Percentiles rank a stretch among this genome's conserved stretches.
Conservation (phyloP, 768 basidiomycete genomes). For the Cystofilobasidium ferigula region DNA sequence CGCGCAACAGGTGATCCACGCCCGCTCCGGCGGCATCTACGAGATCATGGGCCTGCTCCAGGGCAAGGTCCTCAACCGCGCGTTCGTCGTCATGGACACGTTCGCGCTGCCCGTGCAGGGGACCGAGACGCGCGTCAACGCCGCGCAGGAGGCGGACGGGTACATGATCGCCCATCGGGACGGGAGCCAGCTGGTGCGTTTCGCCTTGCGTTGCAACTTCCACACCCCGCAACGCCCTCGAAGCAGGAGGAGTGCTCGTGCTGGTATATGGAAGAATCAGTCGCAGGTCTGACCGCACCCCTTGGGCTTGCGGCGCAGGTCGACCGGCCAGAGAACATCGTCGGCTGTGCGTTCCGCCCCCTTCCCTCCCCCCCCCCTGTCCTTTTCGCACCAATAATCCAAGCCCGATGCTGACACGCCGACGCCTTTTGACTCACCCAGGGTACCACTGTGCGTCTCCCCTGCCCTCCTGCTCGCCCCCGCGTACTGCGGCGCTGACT, state of each 20-base stretch:
- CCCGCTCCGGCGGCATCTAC: slow-evolving; percentile 89
- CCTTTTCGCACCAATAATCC: background rate
- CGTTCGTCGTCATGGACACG: slow-evolving; percentile 70
- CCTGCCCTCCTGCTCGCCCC: too few relatives aligned
- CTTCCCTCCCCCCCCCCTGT: too few relatives aligned
- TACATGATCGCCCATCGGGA: slow-evolving; percentile 94
- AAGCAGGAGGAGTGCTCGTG: background rate
- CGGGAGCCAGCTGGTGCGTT: slow-evolving; percentile 59
- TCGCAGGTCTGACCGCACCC: too few relatives aligned
- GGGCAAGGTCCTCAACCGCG: slow-evolving; percentile 55
- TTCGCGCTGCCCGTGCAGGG: slow-evolving; percentile 96
- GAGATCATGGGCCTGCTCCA: slow-evolving; percentile 99
- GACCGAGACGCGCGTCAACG: slow-evolving; percentile 95
- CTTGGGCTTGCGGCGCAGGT: slow-evolving; percentile 28
- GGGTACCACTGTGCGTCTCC: slow-evolving; percentile 56
- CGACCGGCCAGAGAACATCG: slow-evolving; percentile 51
- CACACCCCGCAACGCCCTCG: background rate
- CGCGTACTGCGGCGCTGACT: background rate
- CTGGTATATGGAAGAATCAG: too few relatives aligned
- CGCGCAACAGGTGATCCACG: slow-evolving; percentile 49
- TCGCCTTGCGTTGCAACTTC: too few relatives aligned
- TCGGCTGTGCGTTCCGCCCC: slow-evolving; percentile 50
- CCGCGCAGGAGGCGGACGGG: slow-evolving; percentile 87
- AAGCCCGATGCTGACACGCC: background rate
- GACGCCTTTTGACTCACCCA: background rate